Percentiles rank a stretch among this genome's conserved stretches.
phyloP scores from a whole-genome alignment of 768 basidiomycete species.

The Termitomyces eurrhizus region DNA sequence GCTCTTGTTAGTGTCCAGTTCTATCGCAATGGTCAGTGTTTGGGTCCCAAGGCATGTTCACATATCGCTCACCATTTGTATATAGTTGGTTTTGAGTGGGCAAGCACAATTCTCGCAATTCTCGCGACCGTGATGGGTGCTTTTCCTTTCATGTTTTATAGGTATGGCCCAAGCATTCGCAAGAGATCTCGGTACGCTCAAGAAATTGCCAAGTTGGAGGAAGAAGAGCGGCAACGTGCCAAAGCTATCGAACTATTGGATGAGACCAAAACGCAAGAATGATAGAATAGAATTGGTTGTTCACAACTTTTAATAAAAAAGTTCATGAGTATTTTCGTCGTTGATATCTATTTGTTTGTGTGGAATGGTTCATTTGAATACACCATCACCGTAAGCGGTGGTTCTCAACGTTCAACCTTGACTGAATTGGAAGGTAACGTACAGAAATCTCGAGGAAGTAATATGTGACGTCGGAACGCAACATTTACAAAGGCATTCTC shows the following conservation, averaged over 20 bases:
- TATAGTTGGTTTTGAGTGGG: conserved; percentile 19
- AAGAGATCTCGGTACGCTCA: conserved; percentile 17
- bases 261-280: not conserved
- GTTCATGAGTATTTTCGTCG: not conserved
- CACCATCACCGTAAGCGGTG: too few relatives aligned
- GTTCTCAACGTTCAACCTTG: too few relatives aligned
- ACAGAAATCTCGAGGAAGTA: not conserved
- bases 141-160: conserved; percentile 20
- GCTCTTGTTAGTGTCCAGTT: conserved; percentile 16
- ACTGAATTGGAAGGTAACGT: not conserved
- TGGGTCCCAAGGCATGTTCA: too few relatives aligned
- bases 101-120: conserved; percentile 18
- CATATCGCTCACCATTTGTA: not conserved
- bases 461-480: not conserved
- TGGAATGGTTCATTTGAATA: too few relatives aligned
- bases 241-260: conserved; percentile 10
- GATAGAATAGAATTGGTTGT: not conserved
- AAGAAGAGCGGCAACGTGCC: conserved; percentile 16
- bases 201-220: conserved; percentile 16
- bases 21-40: conserved; percentile 15
- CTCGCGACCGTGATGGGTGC: conserved; percentile 18
- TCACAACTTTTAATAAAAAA: too few relatives aligned
- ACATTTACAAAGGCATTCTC: not conserved
- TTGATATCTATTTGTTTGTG: not conserved
- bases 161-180: conserved; percentile 17